These are phyloP conservation scores for Agapanthus africanus DNA, from an alignment of 106 monocot species.

Conservation along the genomic window DNA sequence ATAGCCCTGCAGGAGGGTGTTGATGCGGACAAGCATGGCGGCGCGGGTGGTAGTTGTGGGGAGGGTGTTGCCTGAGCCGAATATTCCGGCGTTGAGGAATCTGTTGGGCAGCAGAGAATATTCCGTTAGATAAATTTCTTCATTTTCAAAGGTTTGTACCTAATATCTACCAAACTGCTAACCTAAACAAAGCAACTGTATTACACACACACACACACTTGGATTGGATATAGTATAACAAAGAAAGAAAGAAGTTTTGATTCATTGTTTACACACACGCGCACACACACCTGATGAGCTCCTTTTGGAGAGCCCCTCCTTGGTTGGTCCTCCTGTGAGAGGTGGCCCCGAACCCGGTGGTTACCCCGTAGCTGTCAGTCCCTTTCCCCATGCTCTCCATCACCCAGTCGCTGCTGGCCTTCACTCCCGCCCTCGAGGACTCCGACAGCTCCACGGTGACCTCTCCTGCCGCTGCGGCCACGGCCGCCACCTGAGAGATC, in stretches of 20 bases:
- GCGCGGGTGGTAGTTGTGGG: conserved; percentile 42
- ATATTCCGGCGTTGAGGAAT: conserved; percentile 67
- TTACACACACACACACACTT: too few species aligned
- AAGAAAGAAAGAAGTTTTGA: too few species aligned
- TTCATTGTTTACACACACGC: too few species aligned
- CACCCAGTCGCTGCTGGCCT: conserved; percentile 46
- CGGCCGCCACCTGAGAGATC: conserved; percentile 21
- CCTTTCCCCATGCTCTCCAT: conserved; percentile 37
- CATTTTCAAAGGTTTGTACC: too few species aligned
- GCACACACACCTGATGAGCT: conserved; percentile 65
- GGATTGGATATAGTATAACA: too few species aligned
- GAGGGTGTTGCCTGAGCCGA: conserved; percentile 40
- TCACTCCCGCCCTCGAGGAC: conserved; percentile 20
- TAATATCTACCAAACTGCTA: too few species aligned
- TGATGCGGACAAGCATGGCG: conserved; percentile 81
- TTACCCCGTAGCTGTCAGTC: conserved; percentile 54
- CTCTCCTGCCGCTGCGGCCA: not conserved
- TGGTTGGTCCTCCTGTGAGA: conserved; percentile 44
- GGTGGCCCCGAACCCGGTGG: conserved; percentile 53
- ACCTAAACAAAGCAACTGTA: too few species aligned
- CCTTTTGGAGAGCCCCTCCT: conserved; percentile 43
- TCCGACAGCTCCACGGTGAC: conserved; percentile 25
- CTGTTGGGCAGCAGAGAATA: conserved; percentile 20
- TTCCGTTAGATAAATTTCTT: too few species aligned
- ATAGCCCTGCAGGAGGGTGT: conserved; percentile 96